Base-by-base conservation (phyloP, 192 early-diverging fungal species). In the Rhizoclosmatium sp. region DNA sequence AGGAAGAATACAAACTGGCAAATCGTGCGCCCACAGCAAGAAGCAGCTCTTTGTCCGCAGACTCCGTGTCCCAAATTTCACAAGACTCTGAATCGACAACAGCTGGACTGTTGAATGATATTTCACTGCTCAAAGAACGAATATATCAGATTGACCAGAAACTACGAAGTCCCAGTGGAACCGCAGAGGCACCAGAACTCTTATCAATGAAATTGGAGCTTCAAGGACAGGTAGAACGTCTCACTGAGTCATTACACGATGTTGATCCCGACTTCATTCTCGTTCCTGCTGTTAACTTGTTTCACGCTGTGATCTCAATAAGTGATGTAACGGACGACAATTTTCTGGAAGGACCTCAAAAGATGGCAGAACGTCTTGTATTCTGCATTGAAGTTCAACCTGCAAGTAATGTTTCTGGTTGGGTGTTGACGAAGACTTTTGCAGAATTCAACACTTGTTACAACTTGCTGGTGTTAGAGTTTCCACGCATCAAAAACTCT, bases 361-460 rank as follows among this genome's bases (percentile, higher is more conserved):
- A 16, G 9, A 40, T 47, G 4, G 40, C 44, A 44, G 42, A 44
- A 9, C 66, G 72, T 21, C 14, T 64, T 19, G 39, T 75, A 10
- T 75, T 75, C 62, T 59, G 42, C 3, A 45, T 75, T 4, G 42
- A 64, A 47, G 72, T 75, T 2, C 31, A 75, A 39, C 72, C 72
- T 16, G 44, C 31, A 19, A 56, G 45, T 1, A 45, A 45, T 40
- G 56, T 21, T 10, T 51, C 69, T 4, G 79, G 79, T 21, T 84
- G 82, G 82, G 80, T 81, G 51, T 47, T 84, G 2, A 62, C 82
- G 4, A 78, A 75, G 46, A 60, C 82, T 10, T 77, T 80, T 21
- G 14, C 69, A 0, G 75, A 83, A 44, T 66, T 83, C 45, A 44
- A 49, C 4, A 4, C 21, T 16, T 80, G 80, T 40, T 47, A 78